phyloP scores from a whole-genome alignment of 1,284 basidiomycete species.

The Irpex sp. region DNA sequence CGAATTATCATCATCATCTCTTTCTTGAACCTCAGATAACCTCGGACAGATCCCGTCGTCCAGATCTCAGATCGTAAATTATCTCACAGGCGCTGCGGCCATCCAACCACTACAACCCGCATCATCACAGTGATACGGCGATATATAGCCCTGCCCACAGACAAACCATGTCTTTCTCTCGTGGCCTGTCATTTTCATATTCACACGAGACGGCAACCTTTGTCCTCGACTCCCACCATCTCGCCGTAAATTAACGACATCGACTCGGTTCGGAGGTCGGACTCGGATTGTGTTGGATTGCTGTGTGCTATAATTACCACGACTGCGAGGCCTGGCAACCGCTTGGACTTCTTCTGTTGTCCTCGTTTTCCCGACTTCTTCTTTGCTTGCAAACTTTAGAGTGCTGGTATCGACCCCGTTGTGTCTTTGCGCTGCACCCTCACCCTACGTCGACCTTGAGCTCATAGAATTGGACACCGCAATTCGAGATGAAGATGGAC shows the following conservation, averaged over 20 bases:
- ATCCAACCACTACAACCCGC: not conserved
- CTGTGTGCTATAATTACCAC: not conserved
- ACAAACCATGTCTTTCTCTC: not conserved
- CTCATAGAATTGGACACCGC: not conserved
- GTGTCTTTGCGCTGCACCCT: not conserved
- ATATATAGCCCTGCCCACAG: not conserved
- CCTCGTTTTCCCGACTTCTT: not conserved
- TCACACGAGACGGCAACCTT: not conserved
- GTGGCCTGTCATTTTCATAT: not conserved
- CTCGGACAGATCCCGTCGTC: not conserved
- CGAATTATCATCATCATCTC: not conserved
- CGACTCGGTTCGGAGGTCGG: not conserved
- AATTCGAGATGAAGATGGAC: conserved; percentile 29
- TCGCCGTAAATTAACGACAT: not conserved
- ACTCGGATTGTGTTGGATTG: not conserved
- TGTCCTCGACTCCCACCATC: not conserved
- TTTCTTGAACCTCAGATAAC: not conserved
- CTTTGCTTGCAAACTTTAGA: not conserved
- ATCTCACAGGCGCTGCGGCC: not conserved
- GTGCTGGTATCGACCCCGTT: too few relatives aligned
- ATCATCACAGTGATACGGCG: not conserved
- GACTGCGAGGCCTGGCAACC: not conserved
- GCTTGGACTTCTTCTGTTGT: not conserved
- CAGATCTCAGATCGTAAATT: not conserved
- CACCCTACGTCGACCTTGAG: not conserved